phyloP scores from a whole-genome alignment of 148 eudicot species.

The Pouteria glomerata region DNA sequence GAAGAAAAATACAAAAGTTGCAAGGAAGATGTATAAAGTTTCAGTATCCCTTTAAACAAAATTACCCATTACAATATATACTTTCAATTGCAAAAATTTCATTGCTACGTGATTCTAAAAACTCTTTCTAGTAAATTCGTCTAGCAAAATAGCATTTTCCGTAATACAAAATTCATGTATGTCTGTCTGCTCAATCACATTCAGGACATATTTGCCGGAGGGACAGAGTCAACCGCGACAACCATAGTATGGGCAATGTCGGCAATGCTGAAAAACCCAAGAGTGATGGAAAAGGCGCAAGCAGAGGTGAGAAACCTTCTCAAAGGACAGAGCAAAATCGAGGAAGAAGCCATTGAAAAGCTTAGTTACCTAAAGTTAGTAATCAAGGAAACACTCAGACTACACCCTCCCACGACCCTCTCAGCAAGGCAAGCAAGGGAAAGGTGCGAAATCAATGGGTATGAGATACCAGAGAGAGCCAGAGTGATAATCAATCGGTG shows the following conservation, averaged over 20 bases:
- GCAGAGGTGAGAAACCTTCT: slow-evolving; percentile 18
- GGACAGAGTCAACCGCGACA: not conserved
- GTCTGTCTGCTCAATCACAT: too few relatives aligned
- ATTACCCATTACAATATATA: not conserved
- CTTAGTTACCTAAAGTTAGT: slow-evolving; percentile 20
- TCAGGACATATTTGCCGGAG: not conserved
- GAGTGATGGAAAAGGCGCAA: slow-evolving; percentile 23
- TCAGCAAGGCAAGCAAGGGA: slow-evolving; percentile 24
- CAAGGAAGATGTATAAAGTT: too few relatives aligned
- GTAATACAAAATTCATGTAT: not conserved
- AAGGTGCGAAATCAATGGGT: slow-evolving; percentile 17
- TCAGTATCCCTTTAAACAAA: too few relatives aligned
- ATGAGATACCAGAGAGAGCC: slow-evolving; percentile 21
- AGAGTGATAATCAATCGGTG: slow-evolving; percentile 21
- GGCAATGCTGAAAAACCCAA: slow-evolving; percentile 26
- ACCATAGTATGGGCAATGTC: slow-evolving; percentile 21
- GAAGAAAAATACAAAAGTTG: too few relatives aligned
- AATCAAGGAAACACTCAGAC: slow-evolving; percentile 28
- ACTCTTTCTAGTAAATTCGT: too few relatives aligned
- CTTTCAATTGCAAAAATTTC: not conserved
- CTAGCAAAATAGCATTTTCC: not conserved
- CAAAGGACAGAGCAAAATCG: slow-evolving; percentile 6
- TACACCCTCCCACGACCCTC: slow-evolving; percentile 24
- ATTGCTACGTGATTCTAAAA: too few relatives aligned
- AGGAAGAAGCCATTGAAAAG: slow-evolving; percentile 13